These are phyloP conservation scores for Trametes versicolor DNA, from an alignment of 1,284 basidiomycete species.

Conservation along the genomic window DNA sequence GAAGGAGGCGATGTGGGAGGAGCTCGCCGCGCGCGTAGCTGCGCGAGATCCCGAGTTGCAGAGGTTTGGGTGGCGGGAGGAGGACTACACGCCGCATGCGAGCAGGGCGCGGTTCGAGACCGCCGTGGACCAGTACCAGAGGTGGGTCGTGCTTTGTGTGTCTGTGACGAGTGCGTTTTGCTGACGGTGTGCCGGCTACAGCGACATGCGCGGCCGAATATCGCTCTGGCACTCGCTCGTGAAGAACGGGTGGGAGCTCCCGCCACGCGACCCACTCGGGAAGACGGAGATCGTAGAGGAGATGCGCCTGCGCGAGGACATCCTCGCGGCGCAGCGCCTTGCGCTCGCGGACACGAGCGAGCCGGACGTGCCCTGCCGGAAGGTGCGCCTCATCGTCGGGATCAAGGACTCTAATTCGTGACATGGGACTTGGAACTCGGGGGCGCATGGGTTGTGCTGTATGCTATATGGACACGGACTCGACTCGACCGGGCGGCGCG, in stretches of 20 bases:
- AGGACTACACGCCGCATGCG: conserved; percentile 62
- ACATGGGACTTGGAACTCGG: background rate
- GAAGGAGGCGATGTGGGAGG: conserved; percentile 85
- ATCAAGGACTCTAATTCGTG: conserved; percentile 53
- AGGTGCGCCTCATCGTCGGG: conserved; percentile 69
- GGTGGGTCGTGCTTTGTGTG: conserved; percentile 56
- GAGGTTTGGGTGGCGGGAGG: conserved; percentile 74
- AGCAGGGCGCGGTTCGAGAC: conserved; percentile 70
- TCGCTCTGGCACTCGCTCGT: conserved; percentile 74
- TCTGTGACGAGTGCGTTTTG: too few species aligned
- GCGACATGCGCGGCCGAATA: conserved; percentile 76
- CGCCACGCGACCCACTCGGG: conserved; percentile 66
- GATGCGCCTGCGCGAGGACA: conserved; percentile 67
- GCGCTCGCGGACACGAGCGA: conserved; percentile 65
- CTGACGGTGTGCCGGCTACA: background rate
- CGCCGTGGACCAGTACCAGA: conserved; percentile 67
- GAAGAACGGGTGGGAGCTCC: conserved; percentile 68
- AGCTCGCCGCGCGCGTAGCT: conserved; percentile 67
- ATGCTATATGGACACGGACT: background rate
- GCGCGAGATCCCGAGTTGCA: conserved; percentile 60
- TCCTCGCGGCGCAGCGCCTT: conserved; percentile 66
- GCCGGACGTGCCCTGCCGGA: conserved; percentile 63
- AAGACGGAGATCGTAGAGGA: conserved; percentile 78
- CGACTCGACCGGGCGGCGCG: background rate
- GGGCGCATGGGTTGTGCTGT: background rate